Conservation (phyloP, 768 basidiomycete genomes). For the Leccinum variicolor region DNA sequence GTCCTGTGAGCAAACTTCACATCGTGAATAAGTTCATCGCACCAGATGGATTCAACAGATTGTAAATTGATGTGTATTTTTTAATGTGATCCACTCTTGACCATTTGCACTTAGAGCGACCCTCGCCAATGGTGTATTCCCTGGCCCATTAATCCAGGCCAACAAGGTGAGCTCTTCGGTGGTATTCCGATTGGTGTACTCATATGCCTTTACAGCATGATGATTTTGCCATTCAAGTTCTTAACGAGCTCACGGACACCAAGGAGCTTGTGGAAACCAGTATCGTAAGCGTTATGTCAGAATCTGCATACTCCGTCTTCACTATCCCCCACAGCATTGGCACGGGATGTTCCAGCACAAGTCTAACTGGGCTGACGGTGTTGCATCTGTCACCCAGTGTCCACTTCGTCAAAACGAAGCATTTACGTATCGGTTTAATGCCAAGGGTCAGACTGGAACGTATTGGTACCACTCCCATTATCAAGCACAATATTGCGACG, state of each 20-base stretch:
- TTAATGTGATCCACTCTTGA: not conserved
- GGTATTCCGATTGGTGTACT: not conserved
- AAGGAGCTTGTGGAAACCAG: not conserved
- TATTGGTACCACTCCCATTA: conserved; percentile 49
- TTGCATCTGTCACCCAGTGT: conserved; percentile 41
- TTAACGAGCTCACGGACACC: conserved; percentile 25
- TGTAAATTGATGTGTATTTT: conserved; percentile 21
- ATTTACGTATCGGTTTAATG: conserved; percentile 37
- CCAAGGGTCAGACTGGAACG: conserved; percentile 36
- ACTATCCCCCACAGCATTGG: not conserved
- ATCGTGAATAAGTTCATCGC: conserved; percentile 39
- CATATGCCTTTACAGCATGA: conserved; percentile 29
- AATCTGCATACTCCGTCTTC: conserved; percentile 11
- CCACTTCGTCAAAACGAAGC: conserved; percentile 34
- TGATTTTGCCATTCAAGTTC: conserved; percentile 39
- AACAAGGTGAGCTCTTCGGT: conserved; percentile 26
- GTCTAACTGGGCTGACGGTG: conserved; percentile 35
- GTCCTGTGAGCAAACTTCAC: conserved; percentile 24
- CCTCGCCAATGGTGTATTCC: conserved; percentile 42
- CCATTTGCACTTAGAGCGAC: conserved; percentile 32
- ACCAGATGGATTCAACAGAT: conserved; percentile 48
- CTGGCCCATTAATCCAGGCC: conserved; percentile 44
- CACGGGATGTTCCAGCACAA: not conserved
- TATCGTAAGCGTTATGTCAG: not conserved
- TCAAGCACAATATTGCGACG: conserved; percentile 39